phyloP scores from a whole-genome alignment of 2,329 filamentous ascomycete species.

The Colletotrichum lentis region DNA sequence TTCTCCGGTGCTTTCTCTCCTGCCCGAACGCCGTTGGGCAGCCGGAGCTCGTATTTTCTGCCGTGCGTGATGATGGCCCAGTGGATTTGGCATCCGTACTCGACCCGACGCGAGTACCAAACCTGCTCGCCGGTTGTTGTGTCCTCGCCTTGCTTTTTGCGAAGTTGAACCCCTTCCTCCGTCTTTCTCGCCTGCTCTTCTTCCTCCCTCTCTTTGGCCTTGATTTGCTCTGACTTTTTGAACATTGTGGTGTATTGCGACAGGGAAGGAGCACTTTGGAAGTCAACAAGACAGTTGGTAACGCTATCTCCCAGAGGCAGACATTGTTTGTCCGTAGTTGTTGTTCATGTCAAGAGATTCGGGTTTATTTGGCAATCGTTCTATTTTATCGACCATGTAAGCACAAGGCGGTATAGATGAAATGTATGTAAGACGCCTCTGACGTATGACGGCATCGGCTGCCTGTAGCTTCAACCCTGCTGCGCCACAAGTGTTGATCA shows the following conservation, averaged over 20 bases:
- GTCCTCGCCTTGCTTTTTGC: background rate
- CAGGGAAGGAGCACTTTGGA: too few species aligned
- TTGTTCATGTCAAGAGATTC: too few species aligned
- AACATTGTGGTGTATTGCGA: background rate
- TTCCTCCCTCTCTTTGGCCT: background rate
- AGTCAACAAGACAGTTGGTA: too few species aligned
- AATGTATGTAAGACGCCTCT: background rate
- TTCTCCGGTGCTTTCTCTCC: background rate
- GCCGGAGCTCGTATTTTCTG: background rate
- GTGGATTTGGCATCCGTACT: conserved; percentile 1
- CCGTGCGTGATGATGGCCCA: conserved; percentile 11
- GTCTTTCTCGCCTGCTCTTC: background rate
- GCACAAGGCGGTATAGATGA: too few species aligned
- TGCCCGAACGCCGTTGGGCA: background rate
- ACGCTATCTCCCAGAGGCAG: background rate
- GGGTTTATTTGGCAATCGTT: background rate
- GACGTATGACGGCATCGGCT: background rate
- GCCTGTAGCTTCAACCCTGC: background rate
- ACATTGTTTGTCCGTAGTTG: too few species aligned
- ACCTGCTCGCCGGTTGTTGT: conserved; percentile 7
- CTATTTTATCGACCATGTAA: background rate
- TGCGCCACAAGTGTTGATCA: background rate
- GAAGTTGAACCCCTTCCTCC: background rate
- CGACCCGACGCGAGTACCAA: conserved; percentile 10
- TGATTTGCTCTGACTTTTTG: background rate